Evolutionary conservation across 768 basidiomycete species (phyloP).

Genomic region (Obba rivulosa): DNA sequence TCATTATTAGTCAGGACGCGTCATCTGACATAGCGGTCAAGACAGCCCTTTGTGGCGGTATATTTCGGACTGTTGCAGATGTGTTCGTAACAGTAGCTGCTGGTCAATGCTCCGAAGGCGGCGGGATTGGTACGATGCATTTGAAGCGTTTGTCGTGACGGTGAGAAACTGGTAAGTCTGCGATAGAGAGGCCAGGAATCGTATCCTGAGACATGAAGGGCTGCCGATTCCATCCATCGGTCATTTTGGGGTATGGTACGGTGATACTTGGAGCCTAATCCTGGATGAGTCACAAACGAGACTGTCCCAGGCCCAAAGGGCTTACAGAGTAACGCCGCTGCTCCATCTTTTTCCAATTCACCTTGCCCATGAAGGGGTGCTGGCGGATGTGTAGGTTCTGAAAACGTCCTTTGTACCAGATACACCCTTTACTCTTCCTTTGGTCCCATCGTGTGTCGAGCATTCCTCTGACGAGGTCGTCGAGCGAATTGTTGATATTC

Average conservation of each 20-base stretch:
- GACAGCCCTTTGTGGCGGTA: too few species aligned
- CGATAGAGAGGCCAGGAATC: slow-evolving; percentile 1
- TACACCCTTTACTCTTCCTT: too few species aligned
- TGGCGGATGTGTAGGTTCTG: slow-evolving; percentile 26
- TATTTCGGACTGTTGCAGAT: too few species aligned
- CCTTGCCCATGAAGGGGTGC: slow-evolving; percentile 40
- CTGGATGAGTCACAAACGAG: slow-evolving; percentile 3
- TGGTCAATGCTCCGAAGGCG: too few species aligned
- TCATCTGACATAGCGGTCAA: too few species aligned
- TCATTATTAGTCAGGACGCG: too few species aligned
- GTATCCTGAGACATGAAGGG: slow-evolving; percentile 29
- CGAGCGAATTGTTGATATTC: slow-evolving; percentile 21
- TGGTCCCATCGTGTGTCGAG: slow-evolving; percentile 15
- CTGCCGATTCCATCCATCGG: slow-evolving; percentile 32
- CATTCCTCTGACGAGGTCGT: slow-evolving; percentile 37
- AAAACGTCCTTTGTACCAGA: too few species aligned
- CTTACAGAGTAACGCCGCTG: slow-evolving; percentile 41
- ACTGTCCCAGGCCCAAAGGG: background rate
- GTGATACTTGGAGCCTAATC: slow-evolving; percentile 41
- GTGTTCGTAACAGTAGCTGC: too few species aligned
- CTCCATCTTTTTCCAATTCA: slow-evolving; percentile 45
- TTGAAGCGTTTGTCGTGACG: too few species aligned
- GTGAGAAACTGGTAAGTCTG: background rate
- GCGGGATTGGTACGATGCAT: too few species aligned
- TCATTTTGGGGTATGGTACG: slow-evolving; percentile 14